phyloP scores from a whole-genome alignment of 495 filamentous ascomycete genomes.

The Podospora australis region DNA sequence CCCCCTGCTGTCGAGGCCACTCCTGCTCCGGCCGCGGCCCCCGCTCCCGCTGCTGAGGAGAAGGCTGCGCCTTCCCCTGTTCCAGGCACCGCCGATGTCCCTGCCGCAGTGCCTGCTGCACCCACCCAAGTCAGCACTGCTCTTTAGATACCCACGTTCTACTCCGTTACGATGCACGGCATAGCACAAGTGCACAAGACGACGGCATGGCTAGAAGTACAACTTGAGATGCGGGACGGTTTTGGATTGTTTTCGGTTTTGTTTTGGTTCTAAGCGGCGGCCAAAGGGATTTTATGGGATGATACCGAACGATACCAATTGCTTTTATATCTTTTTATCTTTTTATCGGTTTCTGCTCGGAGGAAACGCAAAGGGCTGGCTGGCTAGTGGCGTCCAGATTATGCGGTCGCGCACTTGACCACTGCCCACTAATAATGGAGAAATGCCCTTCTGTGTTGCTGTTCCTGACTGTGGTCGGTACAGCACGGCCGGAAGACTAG shows the following conservation, averaged over 20 bases:
- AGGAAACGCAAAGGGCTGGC: not conserved
- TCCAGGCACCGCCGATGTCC: constrained; percentile 8
- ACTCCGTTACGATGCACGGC: not conserved
- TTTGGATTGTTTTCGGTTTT: not conserved
- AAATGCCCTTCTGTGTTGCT: too few relatives aligned
- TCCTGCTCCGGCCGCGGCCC: constrained; percentile 2
- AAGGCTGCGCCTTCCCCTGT: constrained; percentile 14
- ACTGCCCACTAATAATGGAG: too few relatives aligned
- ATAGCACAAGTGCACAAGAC: not conserved
- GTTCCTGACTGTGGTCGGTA: too few relatives aligned
- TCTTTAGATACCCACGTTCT: constrained; percentile 1
- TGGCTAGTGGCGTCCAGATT: not conserved
- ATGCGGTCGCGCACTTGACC: too few relatives aligned
- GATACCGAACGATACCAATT: constrained; percentile 11
- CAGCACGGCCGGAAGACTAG: too few relatives aligned
- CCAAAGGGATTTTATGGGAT: not conserved
- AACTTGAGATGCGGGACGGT: not conserved
- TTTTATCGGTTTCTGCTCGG: constrained; percentile 1
- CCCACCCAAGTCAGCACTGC: constrained; percentile 8
- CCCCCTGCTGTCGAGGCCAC: constrained; percentile 8
- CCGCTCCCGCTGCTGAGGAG: constrained; percentile 16
- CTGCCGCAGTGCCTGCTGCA: constrained; percentile 9
- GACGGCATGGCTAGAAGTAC: not conserved
- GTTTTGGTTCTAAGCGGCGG: not conserved
- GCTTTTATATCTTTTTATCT: constrained; percentile 6